A percentile compares a stretch with the other conserved stretches of the same genome.
Evolutionary conservation across 2,329 filamentous ascomycete genomes (phyloP).

Genomic region (Colletotrichum tropicale): DNA sequence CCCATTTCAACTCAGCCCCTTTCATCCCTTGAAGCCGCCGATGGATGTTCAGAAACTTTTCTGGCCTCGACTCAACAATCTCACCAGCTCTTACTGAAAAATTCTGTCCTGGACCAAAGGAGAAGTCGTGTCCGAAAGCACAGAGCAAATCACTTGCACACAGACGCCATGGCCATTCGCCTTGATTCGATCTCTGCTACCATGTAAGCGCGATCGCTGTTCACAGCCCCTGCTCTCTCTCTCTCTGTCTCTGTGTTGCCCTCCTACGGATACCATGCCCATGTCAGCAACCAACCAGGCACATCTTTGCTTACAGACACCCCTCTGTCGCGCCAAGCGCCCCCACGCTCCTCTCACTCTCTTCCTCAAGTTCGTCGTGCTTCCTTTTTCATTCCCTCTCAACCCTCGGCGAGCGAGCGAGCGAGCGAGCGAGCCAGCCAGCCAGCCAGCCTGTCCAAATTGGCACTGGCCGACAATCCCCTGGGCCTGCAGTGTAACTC

Average conservation of each 20-base stretch:
- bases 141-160: slow-evolving; percentile 12
- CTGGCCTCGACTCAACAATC: neutral
- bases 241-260: neutral
- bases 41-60: neutral
- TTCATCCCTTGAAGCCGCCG: neutral
- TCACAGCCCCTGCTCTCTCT: neutral
- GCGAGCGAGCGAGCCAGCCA: neutral
- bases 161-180: neutral
- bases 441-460: neutral
- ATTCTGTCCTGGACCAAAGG: neutral
- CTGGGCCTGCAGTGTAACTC: slow-evolving; percentile 6
- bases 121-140: neutral
- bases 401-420: neutral
- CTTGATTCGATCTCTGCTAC: slow-evolving; percentile 6
- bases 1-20: neutral
- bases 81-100: neutral
- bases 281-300: neutral
- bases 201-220: slow-evolving; percentile 8
- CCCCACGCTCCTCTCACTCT: slow-evolving; percentile 7
- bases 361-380: neutral
- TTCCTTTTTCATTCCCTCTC: neutral
- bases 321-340: neutral
- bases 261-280: neutral
- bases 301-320: neutral
- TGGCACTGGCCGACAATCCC: neutral